These are phyloP conservation scores for Pythium guiyangense DNA, from an alignment of 352 stramenopile species.

Conservation along the genomic window DNA sequence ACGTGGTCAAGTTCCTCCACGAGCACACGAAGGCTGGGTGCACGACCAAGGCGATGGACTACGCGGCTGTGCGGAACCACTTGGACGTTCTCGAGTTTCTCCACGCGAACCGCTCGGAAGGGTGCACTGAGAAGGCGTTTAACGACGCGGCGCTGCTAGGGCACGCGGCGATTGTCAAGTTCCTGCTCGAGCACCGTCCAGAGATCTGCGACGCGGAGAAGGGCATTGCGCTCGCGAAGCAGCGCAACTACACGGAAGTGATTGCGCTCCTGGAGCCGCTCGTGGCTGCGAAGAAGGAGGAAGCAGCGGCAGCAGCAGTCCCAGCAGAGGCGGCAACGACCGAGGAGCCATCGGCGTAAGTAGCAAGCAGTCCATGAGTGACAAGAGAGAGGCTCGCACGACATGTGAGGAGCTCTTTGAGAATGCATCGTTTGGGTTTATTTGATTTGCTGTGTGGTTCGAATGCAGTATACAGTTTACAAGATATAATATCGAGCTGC, in stretches of 20 bases:
- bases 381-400: too few relatives aligned
- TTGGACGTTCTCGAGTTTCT: slow-evolving; percentile 42
- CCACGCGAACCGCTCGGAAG: slow-evolving; percentile 45
- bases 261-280: slow-evolving; percentile 10
- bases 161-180: slow-evolving; percentile 34
- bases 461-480: too few relatives aligned
- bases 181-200: slow-evolving; percentile 29
- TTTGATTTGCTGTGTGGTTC: too few relatives aligned
- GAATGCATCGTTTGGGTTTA: too few relatives aligned
- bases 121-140: slow-evolving; percentile 46
- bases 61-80: slow-evolving; percentile 35
- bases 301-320: neutral
- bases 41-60: slow-evolving; percentile 55
- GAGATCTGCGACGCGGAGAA: slow-evolving; percentile 30
- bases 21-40: slow-evolving; percentile 28
- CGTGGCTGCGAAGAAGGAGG: too few relatives aligned
- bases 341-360: too few relatives aligned
- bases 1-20: slow-evolving; percentile 28
- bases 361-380: too few relatives aligned
- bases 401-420: too few relatives aligned
- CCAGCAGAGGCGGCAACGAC: too few relatives aligned
- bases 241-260: slow-evolving; percentile 25
- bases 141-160: slow-evolving; percentile 38
- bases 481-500: too few relatives aligned
- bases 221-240: slow-evolving; percentile 37